Conservation (phyloP, 805 yeast genomes). For the Kuraishia hungarica region DNA sequence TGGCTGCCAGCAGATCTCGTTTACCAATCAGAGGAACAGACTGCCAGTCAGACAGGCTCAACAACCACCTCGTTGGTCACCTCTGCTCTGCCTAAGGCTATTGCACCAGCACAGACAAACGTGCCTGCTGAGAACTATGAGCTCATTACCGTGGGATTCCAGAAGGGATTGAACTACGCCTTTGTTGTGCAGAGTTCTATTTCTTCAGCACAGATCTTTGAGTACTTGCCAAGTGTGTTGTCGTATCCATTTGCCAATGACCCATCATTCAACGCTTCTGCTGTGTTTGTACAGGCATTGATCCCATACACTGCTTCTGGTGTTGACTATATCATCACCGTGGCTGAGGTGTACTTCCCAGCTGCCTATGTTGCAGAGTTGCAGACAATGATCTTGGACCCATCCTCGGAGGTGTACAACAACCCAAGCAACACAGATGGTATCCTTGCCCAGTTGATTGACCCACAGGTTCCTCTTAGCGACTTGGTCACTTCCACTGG, state of each 20-base stretch:
- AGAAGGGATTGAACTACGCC: constrained; percentile 71
- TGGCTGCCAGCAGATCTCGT: constrained; percentile 2
- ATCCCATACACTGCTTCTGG: constrained; percentile 61
- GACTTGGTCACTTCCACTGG: constrained; percentile 10
- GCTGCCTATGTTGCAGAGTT: constrained; percentile 36
- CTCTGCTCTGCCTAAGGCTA: constrained; percentile 65
- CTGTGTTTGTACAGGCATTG: constrained; percentile 55
- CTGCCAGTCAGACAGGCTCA: constrained; percentile 18
- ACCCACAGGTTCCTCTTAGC: constrained; percentile 53
- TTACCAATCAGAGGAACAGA: constrained; percentile 16
- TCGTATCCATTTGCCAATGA: constrained; percentile 43
- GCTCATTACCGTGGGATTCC: constrained; percentile 71
- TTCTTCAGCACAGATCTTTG: constrained; percentile 78
- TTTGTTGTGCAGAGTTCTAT: constrained; percentile 67
- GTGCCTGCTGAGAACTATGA: constrained; percentile 42
- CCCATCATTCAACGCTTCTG: constrained; percentile 18
- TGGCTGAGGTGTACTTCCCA: constrained; percentile 85
- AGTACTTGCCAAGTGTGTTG: constrained; percentile 73
- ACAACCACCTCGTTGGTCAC: constrained; percentile 26
- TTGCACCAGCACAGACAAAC: constrained; percentile 48
- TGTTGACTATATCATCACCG: constrained; percentile 65
- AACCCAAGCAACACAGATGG: constrained; percentile 47
- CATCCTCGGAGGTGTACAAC: constrained; percentile 50
- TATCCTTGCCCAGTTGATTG: constrained; percentile 62
- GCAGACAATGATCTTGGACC: constrained; percentile 37